phyloP scores from a whole-genome alignment of 2,329 filamentous ascomycete species.

The Fusarium kyushuense region DNA sequence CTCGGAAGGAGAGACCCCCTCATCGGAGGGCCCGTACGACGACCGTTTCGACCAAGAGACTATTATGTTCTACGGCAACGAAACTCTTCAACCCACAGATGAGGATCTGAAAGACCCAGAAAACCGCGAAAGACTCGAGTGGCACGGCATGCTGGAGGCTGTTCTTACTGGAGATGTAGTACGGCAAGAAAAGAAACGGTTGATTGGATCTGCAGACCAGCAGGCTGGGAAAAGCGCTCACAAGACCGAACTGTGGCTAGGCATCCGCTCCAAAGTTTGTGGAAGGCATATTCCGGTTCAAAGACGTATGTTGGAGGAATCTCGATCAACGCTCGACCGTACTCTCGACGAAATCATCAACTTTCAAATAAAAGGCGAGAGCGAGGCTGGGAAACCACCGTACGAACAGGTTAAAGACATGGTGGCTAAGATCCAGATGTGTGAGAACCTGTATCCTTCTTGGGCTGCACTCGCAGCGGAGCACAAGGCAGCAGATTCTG shows the following conservation, averaged over 20 bases:
- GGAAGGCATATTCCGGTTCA: slow-evolving; percentile 88
- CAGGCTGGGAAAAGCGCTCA: slow-evolving; percentile 72
- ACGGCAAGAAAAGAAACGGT: slow-evolving; percentile 94
- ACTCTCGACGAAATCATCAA: slow-evolving; percentile 88
- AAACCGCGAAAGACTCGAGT: slow-evolving; percentile 91
- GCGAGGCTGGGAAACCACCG: slow-evolving; percentile 88
- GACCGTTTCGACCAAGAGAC: slow-evolving; percentile 92
- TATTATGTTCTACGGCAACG: slow-evolving; percentile 90
- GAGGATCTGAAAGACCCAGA: slow-evolving; percentile 91
- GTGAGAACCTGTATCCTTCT: slow-evolving; percentile 87
- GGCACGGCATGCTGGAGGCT: slow-evolving; percentile 97
- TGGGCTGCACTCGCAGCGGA: slow-evolving; percentile 78
- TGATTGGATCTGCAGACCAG: slow-evolving; percentile 81
- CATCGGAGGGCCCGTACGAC: slow-evolving; percentile 85
- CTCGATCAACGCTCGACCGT: slow-evolving; percentile 77
- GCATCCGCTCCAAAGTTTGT: slow-evolving; percentile 84
- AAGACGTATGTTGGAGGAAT: slow-evolving; percentile 87
- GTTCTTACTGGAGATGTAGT: slow-evolving; percentile 97
- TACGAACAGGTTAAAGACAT: slow-evolving; percentile 91
- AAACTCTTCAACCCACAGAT: slow-evolving; percentile 86
- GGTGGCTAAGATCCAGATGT: slow-evolving; percentile 89
- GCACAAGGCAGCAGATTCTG: slow-evolving; percentile 81
- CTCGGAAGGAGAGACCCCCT: slow-evolving; percentile 90
- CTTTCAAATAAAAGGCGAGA: slow-evolving; percentile 94
- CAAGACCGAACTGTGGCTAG: slow-evolving; percentile 87